Evolutionary conservation across 2,329 filamentous ascomycete genomes (phyloP), one percentile per base, ranked within the genome.

Genomic region (Penicillium sp.): DNA sequence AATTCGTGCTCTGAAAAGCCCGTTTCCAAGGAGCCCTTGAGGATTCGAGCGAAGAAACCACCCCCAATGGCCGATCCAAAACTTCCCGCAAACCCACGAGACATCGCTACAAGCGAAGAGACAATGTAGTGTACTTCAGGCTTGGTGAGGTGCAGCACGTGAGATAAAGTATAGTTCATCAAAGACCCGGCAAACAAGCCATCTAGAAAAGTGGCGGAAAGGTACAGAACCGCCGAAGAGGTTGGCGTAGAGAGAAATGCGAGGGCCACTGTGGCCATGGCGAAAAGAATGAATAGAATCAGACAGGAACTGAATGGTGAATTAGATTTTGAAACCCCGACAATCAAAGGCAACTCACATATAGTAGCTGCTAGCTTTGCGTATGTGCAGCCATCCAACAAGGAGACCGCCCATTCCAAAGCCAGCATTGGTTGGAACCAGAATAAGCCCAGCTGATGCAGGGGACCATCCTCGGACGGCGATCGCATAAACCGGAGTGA

Each of bases 21-120:
- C 0, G 69, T 60, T n/a, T 76, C 72, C 1, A 92, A 73, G 0
- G 75, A 72, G 2, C 59, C 68, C 40, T 77, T 74, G 28, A 92
- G 69, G 1, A 81, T 74, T 4, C 87, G 79, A 35, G 79, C 76
- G 64, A 91, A 92, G 46, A 88, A 75, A 0, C 89, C 89, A 2
- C 89, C 88, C 2, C 88, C 87, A 42, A 92, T 86, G 0, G 88
- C 82, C 1, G 85, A 86, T 2, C 89, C 88, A 59, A 95, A 93
- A 44, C 83, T 87, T 12, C 88, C 88, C 0, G 87, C 87, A 55
- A 93, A 91, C 4, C 87, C 87, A 3, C 89, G 80, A 69, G 92
- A 92, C 0, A 88, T 95, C 25, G 85, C 82, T 3, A 92, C 71
- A 37, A 95, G 74, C 10, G 87, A 86, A 0, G 86, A 89, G 3